These are phyloP conservation scores for Mycena haematopus DNA, from an alignment of 768 basidiomycete species.

Conservation along the genomic window DNA sequence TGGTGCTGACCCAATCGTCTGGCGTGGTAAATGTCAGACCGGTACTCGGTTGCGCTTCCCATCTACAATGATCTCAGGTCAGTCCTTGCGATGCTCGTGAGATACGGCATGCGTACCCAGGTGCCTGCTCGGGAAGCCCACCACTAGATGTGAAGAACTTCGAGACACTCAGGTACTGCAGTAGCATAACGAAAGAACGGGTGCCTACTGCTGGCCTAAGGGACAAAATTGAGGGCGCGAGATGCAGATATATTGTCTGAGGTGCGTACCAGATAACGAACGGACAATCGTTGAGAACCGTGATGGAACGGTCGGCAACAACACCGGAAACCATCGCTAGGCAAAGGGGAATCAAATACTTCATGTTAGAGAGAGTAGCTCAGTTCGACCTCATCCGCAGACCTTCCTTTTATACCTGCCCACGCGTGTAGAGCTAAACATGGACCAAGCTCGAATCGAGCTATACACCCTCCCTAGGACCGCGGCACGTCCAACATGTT, in stretches of 20 bases:
- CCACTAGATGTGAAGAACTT: constrained; percentile 16
- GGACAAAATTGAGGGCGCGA: neutral
- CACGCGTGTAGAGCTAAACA: neutral
- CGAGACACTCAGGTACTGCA: neutral
- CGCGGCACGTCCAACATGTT: constrained; percentile 1
- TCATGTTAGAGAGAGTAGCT: constrained; percentile 3
- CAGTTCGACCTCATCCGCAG: constrained; percentile 6
- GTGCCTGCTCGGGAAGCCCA: constrained; percentile 9
- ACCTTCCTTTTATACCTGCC: constrained; percentile 7
- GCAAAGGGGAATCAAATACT: constrained; percentile 6
- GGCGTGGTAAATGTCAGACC: constrained; percentile 5
- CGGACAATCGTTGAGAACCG: constrained; percentile 13
- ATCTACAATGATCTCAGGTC: constrained; percentile 3
- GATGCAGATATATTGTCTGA: constrained; percentile 1
- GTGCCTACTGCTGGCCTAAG: constrained; percentile 16
- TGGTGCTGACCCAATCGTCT: constrained; percentile 11
- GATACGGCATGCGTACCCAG: constrained; percentile 3
- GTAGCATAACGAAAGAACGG: neutral
- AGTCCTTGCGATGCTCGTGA: neutral
- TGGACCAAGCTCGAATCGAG: neutral
- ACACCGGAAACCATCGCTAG: constrained; percentile 8
- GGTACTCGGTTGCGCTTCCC: constrained; percentile 15
- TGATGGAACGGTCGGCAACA: constrained; percentile 14
- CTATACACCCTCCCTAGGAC: neutral
- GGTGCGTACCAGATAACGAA: constrained; percentile 16